phyloP scores from a whole-genome alignment of 805 yeast species.

The Dipodascus albidus region DNA sequence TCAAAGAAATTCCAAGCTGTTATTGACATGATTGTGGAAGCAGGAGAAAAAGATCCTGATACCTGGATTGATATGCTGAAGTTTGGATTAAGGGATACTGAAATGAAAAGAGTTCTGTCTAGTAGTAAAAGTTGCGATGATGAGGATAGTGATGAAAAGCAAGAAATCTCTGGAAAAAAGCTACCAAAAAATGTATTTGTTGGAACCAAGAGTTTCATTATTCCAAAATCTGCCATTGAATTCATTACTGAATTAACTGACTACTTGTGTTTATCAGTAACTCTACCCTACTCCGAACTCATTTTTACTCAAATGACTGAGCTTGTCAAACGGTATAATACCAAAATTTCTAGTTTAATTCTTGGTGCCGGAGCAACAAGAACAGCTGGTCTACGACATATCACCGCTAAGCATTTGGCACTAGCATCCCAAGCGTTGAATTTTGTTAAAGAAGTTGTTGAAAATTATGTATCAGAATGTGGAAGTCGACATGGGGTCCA shows the following conservation, averaged over 20 bases:
- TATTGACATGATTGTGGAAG: slow-evolving; percentile 39
- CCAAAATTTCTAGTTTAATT: slow-evolving; percentile 46
- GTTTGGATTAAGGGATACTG: slow-evolving; percentile 1
- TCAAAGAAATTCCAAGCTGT: slow-evolving; percentile 34
- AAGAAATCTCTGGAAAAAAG: slow-evolving; percentile 5
- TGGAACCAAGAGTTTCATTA: slow-evolving; percentile 44
- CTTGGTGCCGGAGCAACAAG: slow-evolving; percentile 67
- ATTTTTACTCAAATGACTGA: slow-evolving; percentile 26
- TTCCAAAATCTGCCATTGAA: slow-evolving; percentile 38
- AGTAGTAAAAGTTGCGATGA: background rate
- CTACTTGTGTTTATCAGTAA: slow-evolving; percentile 43
- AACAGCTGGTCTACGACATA: slow-evolving; percentile 63
- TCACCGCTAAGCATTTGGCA: slow-evolving; percentile 61
- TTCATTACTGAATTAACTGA: slow-evolving; percentile 35
- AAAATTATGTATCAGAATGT: slow-evolving; percentile 23
- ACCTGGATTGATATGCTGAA: slow-evolving; percentile 34
- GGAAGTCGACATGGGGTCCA: slow-evolving; percentile 26
- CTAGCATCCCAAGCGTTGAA: slow-evolving; percentile 56
- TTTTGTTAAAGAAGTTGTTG: slow-evolving; percentile 31
- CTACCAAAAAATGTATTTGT: slow-evolving; percentile 28
- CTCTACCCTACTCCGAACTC: slow-evolving; percentile 35
- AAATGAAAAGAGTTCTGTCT: slow-evolving; percentile 3
- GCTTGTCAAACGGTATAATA: slow-evolving; percentile 39
- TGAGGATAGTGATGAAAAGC: slow-evolving; percentile 8
- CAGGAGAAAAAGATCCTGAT: slow-evolving; percentile 36